Evolutionary conservation across 331 rosid genomes (phyloP).

Genomic region (Phaseolus coccineus): DNA sequence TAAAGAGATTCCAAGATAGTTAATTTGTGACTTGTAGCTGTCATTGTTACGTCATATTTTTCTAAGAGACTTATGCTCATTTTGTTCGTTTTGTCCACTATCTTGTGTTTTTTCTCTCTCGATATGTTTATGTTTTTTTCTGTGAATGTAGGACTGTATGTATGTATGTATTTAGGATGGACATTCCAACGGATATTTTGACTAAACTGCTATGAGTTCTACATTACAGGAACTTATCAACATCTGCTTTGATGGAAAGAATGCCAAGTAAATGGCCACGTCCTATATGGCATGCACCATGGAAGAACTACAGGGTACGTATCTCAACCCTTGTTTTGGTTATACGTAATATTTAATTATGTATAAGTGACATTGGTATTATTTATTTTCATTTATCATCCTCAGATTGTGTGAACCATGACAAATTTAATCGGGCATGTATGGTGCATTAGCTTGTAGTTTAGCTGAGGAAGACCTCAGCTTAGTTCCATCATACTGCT

Average conservation of each 20-base stretch:
- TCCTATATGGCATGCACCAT: conserved; percentile 97
- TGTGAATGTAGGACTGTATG: not conserved
- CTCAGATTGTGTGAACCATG: conserved; percentile 8
- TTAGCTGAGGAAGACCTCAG: conserved; percentile 16
- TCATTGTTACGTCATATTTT: not conserved
- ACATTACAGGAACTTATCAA: conserved; percentile 69
- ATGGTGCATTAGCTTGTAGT: conserved; percentile 23
- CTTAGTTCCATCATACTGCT: conserved; percentile 1
- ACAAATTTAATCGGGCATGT: conserved; percentile 10
- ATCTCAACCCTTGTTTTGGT: conserved; percentile 26
- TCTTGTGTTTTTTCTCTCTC: conserved; percentile 29
- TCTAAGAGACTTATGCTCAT: not conserved
- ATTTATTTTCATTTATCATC: conserved; percentile 25
- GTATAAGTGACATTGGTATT: conserved; percentile 30
- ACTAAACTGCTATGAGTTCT: conserved; percentile 41
- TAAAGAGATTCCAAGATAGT: conserved; percentile 20
- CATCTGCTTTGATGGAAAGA: conserved; percentile 96
- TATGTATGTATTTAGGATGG: conserved; percentile 23
- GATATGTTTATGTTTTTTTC: conserved; percentile 5
- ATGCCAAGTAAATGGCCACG: conserved; percentile 99
- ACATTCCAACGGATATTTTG: conserved; percentile 22
- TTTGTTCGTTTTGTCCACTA: conserved; percentile 24
- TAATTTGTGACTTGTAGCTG: conserved; percentile 11
- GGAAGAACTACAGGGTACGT: conserved; percentile 94
- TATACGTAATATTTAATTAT: conserved; percentile 12